Base-by-base conservation (phyloP, 345 rosid genomes). In the Gossypioides kirkii region DNA sequence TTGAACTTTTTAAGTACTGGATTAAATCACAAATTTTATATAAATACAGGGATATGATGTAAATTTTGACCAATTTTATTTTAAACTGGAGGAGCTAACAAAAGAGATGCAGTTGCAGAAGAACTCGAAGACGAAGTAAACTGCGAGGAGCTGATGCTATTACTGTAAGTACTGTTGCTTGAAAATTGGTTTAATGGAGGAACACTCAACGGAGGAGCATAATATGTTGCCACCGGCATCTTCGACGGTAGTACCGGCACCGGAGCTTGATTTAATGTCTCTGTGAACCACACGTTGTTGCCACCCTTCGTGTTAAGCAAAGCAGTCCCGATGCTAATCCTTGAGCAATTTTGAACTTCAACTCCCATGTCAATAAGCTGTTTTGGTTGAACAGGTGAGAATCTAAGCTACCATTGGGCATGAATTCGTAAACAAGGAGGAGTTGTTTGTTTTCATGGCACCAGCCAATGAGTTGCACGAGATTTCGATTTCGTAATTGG, bases 401-500 rank as follows among this genome's bases (percentile, higher is more conserved):
- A 52, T 85, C 88, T 16, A 85, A 73, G 75, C 86, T 80, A 7
- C 82, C 78, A 36, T 84, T 62, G 0, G 85, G 83, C 82, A 84
- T 77, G 12, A 70, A 82, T 77, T 85, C 84, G 14, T 82, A 82
- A 6, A 86, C 89, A 50, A 86, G 77, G n/a, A 86, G 43, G 10
- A 86, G 55, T n/a, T 83, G 84, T 1, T 67, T 64, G 26, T 73
- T 86, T 61, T 86, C 87, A 22, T 74, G 79, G 55, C 89, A 86
- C 89, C 87, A 83, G 2, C 89, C 85, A 3, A 71, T 79, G 0
- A 86, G 75, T 26, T 78, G 82, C 10, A 84, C 80, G 38, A 82
- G 59, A 72, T 86, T 86, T 32, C 76, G 80, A 72, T 86, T 87
- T 73, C 85, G 76, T 47, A 83, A 70, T 16, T 80, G 55, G 12